Percentiles rank a stretch among this genome's conserved stretches.
phyloP scores from a whole-genome alignment of 2,329 filamentous ascomycete species.

The Exophiala calicioides region DNA sequence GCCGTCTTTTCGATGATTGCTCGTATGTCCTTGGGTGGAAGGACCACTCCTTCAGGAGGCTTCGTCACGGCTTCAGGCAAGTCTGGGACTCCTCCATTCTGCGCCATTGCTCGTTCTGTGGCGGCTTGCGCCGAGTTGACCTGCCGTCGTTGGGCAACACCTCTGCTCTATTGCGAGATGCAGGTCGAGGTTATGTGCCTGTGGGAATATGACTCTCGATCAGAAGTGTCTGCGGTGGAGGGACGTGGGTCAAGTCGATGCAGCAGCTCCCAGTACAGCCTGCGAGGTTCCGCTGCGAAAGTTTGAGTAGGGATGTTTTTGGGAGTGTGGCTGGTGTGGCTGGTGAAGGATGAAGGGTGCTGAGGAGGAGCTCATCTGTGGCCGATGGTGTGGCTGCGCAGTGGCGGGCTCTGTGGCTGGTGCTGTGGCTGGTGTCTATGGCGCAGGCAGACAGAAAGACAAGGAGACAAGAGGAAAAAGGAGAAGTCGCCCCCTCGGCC shows the following conservation, averaged over 20 bases:
- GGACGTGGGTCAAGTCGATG: too few species aligned
- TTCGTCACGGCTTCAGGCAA: constrained; percentile 65
- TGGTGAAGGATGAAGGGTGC: background rate
- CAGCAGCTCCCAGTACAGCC: too few species aligned
- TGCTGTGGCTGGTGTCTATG: constrained; percentile 1
- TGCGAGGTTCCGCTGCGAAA: too few species aligned
- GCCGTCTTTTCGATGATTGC: constrained; percentile 89
- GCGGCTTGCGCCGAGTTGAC: too few species aligned
- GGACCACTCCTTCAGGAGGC: constrained; percentile 77
- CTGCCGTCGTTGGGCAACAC: too few species aligned
- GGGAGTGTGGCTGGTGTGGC: background rate
- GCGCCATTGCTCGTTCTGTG: constrained; percentile 33
- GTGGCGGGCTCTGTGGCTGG: constrained; percentile 3
- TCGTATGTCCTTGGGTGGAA: constrained; percentile 84
- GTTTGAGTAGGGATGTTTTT: background rate
- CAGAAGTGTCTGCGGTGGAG: too few species aligned
- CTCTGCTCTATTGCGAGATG: background rate
- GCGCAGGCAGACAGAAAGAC: too few species aligned
- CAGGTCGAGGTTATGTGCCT: constrained; percentile 32
- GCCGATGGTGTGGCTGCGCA: constrained; percentile 4
- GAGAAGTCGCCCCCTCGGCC: too few species aligned
- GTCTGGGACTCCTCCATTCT: constrained; percentile 42
- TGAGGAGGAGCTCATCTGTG: background rate
- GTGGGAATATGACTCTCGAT: too few species aligned
- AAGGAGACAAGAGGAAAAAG: too few species aligned